Base-by-base conservation (phyloP, 805 yeast genomes). In the Teunomyces pallodes region DNA sequence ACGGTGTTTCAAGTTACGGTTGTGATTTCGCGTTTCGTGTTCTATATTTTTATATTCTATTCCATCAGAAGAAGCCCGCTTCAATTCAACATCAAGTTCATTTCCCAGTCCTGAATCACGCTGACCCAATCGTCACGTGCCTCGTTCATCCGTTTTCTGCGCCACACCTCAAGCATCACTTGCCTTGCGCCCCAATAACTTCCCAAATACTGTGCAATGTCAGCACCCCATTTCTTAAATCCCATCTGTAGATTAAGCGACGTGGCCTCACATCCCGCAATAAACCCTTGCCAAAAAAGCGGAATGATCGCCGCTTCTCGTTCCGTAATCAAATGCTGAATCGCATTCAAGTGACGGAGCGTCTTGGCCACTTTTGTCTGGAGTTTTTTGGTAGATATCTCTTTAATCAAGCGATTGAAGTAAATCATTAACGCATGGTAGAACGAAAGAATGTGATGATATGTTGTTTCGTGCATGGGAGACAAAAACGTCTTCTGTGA, bases 181-280 rank as follows among this genome's bases (percentile, higher is more conserved):
- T 86, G 90, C 47, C 92, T 70, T 0, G 92, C 90, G 10, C 90
- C 90, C 88, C 90, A 86, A 61, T 88, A 89, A 29, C 91, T 83
- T 0, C 96, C 95, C 45, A 69, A 55, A 50, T 67, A 72, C 50
- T 66, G 75, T 16, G 77, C 78, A 40, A 81, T 80, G 49, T 80
- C 80, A n/a, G 80, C 82, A 9, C 83, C 84, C 95, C 96, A 89
- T 49, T 75, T 72, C 58, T 81, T 83, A 66, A 81, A 88, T 36
- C 89, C 84, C 50, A 75, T 67, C 54, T 87, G 92, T 32, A 84
- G 65, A 31, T 72, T 73, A 0, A 65, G 56, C 5, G 84, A 80
- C 50, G 80, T 77, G 9, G 90, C 85, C 52, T 87, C 90, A 58
- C 94, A 85, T 0, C 95, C 96, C 1, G 92, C 90, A 39, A 90